Percentiles rank a stretch among this genome's conserved stretches.
Evolutionary conservation across 257 asterid species (phyloP).

Genomic region (Solanum virginianum): DNA sequence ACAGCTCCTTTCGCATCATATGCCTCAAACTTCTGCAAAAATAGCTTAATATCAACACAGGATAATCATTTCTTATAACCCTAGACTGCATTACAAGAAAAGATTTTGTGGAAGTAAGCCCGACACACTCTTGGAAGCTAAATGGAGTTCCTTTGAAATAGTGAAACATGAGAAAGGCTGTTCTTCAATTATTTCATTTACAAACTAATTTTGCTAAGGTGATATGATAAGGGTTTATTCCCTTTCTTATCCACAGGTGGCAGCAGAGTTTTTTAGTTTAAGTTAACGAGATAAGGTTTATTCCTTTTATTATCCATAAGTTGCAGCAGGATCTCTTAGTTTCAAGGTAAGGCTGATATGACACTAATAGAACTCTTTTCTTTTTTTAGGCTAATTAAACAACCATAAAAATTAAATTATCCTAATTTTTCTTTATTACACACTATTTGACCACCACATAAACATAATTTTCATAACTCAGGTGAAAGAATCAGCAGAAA

Average conservation of each 20-base stretch:
- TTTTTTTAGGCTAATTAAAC: not conserved
- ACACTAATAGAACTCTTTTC: not conserved
- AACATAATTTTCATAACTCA: not conserved
- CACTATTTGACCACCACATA: not conserved
- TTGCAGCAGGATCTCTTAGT: not conserved
- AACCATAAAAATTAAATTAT: not conserved
- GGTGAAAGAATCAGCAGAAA: not conserved
- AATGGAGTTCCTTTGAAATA: not conserved
- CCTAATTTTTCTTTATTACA: not conserved
- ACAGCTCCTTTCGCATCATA: constrained; percentile 61
- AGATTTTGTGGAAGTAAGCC: not conserved
- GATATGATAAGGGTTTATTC: not conserved
- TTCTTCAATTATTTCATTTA: not conserved
- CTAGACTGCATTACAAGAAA: not conserved
- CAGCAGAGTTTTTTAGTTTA: not conserved
- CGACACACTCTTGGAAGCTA: not conserved
- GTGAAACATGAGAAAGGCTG: not conserved
- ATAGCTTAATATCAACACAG: not conserved
- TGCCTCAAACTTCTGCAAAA: constrained; percentile 82
- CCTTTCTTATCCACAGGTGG: not conserved
- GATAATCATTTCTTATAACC: not conserved
- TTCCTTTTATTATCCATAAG: not conserved
- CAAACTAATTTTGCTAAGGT: not conserved
- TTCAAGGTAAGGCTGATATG: not conserved
- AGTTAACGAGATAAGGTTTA: not conserved